Conservation (phyloP, 2,329 filamentous ascomycete genomes). For the Fusarium floridanum region DNA sequence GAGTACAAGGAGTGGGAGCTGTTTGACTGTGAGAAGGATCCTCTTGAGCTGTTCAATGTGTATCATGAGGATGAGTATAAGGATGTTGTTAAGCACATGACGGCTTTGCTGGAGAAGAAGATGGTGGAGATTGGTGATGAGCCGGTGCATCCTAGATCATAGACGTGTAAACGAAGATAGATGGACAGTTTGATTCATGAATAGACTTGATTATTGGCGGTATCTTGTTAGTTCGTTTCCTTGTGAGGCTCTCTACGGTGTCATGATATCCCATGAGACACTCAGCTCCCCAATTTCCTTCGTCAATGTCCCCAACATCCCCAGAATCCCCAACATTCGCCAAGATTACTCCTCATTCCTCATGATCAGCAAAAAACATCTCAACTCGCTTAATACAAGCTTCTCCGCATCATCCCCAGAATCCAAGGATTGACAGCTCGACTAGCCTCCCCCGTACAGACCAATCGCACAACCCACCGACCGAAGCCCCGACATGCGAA, state of each 20-base stretch:
- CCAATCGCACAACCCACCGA: constrained; percentile 22
- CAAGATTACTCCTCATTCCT: neutral
- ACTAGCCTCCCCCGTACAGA: neutral
- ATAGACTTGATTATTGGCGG: neutral
- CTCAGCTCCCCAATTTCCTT: neutral
- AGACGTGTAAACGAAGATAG: neutral
- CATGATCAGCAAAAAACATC: neutral
- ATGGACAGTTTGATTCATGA: neutral
- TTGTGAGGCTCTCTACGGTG: neutral
- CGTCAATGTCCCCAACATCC: neutral
- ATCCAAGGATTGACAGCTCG: neutral
- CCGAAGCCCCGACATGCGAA: constrained; percentile 21
- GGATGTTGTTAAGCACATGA: constrained; percentile 57
- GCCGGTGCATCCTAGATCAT: constrained; percentile 47
- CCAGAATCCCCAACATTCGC: neutral
- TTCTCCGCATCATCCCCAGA: neutral
- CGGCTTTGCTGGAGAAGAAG: constrained; percentile 58
- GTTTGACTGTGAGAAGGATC: constrained; percentile 65
- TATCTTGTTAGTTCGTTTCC: neutral
- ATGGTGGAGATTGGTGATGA: constrained; percentile 66
- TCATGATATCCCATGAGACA: neutral
- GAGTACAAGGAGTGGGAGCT: constrained; percentile 66
- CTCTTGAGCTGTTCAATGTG: constrained; percentile 61
- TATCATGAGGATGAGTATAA: constrained; percentile 56
- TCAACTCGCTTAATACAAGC: neutral